phyloP scores from a whole-genome alignment of 352 stramenopile genomes.

The Phytophthora idaei region DNA sequence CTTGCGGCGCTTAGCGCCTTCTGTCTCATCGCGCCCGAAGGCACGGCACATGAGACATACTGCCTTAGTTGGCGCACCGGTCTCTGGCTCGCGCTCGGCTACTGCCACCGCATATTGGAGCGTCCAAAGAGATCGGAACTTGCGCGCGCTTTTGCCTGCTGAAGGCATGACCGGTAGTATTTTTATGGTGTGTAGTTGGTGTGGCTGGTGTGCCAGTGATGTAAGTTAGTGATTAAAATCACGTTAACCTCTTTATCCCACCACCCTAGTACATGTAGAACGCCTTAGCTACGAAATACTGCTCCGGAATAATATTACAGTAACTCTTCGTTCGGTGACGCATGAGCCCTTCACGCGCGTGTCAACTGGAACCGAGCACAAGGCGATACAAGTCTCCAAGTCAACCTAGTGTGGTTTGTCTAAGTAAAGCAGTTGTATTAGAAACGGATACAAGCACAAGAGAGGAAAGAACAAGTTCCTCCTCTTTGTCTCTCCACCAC shows the following conservation, averaged over 20 bases:
- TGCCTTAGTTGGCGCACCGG: conserved; percentile 11
- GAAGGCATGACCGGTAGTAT: neutral
- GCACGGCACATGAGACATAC: conserved; percentile 30
- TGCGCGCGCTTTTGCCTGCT: neutral
- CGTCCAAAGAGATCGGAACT: conserved; percentile 25
- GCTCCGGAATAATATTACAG: no score
- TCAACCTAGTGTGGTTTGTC: conserved; percentile 3
- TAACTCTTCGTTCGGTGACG: no score
- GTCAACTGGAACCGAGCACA: no score
- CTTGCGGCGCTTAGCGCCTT: conserved; percentile 32
- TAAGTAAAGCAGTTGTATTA: conserved; percentile 41
- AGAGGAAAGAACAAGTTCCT: conserved; percentile 17
- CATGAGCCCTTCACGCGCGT: no score
- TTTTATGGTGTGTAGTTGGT: conserved; percentile 3
- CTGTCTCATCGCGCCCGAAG: conserved; percentile 29
- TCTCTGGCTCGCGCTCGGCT: conserved; percentile 16
- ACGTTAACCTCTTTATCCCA: no score
- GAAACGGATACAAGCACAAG: conserved; percentile 31
- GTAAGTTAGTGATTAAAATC: neutral
- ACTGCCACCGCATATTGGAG: conserved; percentile 30
- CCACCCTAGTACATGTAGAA: no score
- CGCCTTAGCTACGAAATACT: no score
- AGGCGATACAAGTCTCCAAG: no score
- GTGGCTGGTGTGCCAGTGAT: neutral
- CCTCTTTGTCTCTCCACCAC: conserved; percentile 28